A percentile compares a stretch with the other conserved stretches of the same genome.
Conservation (phyloP, 768 basidiomycete genomes). For the Russula ochroleuca region DNA sequence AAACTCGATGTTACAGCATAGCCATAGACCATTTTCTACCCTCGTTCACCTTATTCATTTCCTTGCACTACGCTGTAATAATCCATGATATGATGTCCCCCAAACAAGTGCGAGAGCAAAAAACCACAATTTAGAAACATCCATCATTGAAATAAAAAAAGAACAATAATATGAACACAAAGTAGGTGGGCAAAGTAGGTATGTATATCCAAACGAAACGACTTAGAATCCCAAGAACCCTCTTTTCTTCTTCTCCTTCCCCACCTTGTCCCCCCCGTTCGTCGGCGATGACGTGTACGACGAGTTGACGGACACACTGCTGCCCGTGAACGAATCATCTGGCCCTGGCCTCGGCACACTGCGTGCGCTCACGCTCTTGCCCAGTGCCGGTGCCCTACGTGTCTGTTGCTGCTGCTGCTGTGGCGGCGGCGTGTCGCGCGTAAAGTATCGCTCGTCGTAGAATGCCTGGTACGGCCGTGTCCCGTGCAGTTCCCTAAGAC, state of each 20-base stretch:
- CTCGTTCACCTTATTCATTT: not conserved
- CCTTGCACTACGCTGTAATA: slow-evolving; percentile 3
- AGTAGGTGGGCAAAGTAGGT: not conserved
- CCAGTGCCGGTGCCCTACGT: slow-evolving; percentile 34
- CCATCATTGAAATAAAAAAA: slow-evolving; percentile 2
- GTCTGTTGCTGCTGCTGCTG: slow-evolving; percentile 41
- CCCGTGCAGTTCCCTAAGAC: slow-evolving; percentile 47
- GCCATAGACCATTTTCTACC: not conserved
- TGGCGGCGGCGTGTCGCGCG: slow-evolving; percentile 56
- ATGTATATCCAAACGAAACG: not conserved
- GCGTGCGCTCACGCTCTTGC: slow-evolving; percentile 30
- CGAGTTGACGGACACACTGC: slow-evolving; percentile 36
- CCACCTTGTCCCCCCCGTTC: slow-evolving; percentile 39
- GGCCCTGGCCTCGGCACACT: slow-evolving; percentile 36
- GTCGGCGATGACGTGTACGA: slow-evolving; percentile 16
- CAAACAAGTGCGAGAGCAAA: too few species aligned
- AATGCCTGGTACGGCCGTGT: slow-evolving; percentile 63
- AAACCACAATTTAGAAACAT: not conserved
- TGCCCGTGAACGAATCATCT: slow-evolving; percentile 49
- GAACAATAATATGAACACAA: slow-evolving; percentile 8
- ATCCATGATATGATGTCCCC: slow-evolving; percentile 11
- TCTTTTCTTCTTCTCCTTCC: slow-evolving; percentile 69
- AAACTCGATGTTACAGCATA: slow-evolving; percentile 26
- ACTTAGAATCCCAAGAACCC: slow-evolving; percentile 36
- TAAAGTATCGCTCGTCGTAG: slow-evolving; percentile 77